A percentile compares a stretch with the other conserved stretches of the same genome.
Conservation (phyloP, 208 protist species). For the Tritrichomonas foetus region DNA sequence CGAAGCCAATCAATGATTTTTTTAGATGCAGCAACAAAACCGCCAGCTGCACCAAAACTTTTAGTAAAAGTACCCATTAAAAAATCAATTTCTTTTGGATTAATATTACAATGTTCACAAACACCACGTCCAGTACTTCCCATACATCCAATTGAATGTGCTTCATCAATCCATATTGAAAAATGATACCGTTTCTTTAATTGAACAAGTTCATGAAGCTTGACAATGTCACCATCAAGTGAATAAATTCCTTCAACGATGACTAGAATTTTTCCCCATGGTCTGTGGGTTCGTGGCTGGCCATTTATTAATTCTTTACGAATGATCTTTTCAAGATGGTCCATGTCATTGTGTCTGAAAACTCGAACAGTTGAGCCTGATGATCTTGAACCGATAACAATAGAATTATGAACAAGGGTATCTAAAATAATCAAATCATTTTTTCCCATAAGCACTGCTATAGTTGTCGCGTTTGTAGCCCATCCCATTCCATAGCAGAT, state of each 20-base stretch:
- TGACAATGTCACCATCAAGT: conserved; percentile 59
- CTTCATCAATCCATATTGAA: conserved; percentile 59
- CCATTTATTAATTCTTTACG: background rate
- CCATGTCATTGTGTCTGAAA: conserved; percentile 53
- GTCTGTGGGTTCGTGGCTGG: conserved; percentile 48
- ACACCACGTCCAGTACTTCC: conserved; percentile 48
- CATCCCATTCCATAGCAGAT: conserved; percentile 58
- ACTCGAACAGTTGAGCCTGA: conserved; percentile 49
- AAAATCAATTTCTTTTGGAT: conserved; percentile 56
- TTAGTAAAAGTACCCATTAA: conserved; percentile 66
- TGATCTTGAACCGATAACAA: conserved; percentile 49
- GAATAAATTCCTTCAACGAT: conserved; percentile 61
- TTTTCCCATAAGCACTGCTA: conserved; percentile 49
- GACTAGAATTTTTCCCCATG: conserved; percentile 62
- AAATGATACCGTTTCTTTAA: conserved; percentile 52
- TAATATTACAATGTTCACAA: conserved; percentile 49
- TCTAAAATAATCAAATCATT: conserved; percentile 44
- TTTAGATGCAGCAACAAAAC: background rate
- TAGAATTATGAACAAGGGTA: conserved; percentile 29
- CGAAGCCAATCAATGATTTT: background rate
- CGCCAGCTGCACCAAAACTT: conserved; percentile 54
- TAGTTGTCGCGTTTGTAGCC: conserved; percentile 59
- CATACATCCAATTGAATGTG: conserved; percentile 62
- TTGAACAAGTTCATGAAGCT: conserved; percentile 51
- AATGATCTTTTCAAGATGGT: background rate